Base-by-base conservation (phyloP, 257 asterid genomes). In the Nicotiana tabacum region DNA sequence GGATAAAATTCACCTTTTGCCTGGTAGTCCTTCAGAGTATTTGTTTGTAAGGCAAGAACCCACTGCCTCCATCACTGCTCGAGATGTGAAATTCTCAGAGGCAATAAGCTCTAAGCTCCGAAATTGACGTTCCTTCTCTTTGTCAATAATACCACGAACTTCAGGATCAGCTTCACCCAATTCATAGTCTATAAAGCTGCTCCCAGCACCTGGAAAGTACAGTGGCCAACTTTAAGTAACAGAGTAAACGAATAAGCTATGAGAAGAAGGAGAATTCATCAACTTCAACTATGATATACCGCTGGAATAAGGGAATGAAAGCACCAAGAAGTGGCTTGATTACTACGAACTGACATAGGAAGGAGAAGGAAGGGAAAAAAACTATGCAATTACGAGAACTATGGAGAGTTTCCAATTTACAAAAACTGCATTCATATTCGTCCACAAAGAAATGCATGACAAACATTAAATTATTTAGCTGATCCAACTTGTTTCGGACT, bases 1-100 rank as follows among this genome's bases (percentile, higher is more conserved):
- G 62, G 85, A 0, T 74, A 48, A 74, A 80, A 21, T 80, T 62
- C 65, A 94, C 98, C 99, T 92, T 90, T 93, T 96, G 55, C 98
- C 98, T 51, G 99, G 98, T 60, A 96, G 89, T 76, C 99, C 99
- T 88, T 96, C 98, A 1, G 99, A 94, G 81, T 96, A 96, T 77
- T 96, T 96, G 80, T 96, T 96, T 64, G 99, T 94, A 83, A 96
- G 93, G 91, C 98, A 94, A 83, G 99, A 96, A 85, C 99, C 99
- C 84, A 96, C 99, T 11, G 98, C 99, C 89, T 96, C 98, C 99
- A 96, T 96, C 87, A 96, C 99, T 62, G 99, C 98, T 81, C 97
- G 95, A 51, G 98, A 96, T 16, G 99, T 96, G 86, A 93, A 96
- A 85, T 96, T 96, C 87, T 96, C 99, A 0, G 98, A 96, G 77